These are phyloP conservation scores for Byssochlamys sp. DNA, from an alignment of 2,329 filamentous ascomycete species.

Conservation along the genomic window DNA sequence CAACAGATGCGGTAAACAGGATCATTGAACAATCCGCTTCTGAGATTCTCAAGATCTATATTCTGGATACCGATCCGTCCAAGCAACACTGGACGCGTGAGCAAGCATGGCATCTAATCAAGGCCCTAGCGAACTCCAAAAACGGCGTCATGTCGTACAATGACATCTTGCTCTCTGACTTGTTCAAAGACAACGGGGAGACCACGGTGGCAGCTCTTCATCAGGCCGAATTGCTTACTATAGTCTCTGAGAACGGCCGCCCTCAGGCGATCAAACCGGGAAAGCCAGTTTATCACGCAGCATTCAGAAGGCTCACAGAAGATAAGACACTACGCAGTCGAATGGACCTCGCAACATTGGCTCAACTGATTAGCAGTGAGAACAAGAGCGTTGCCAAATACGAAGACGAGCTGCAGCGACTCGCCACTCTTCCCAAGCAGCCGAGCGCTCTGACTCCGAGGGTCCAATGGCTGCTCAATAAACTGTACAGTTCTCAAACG, in stretches of 20 bases:
- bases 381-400: conserved; percentile 65
- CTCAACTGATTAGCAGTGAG: conserved; percentile 62
- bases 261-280: conserved; percentile 69
- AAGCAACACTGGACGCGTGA: conserved; percentile 64
- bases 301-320: conserved; percentile 61
- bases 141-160: conserved; percentile 62
- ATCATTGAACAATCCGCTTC: conserved; percentile 82
- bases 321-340: conserved; percentile 65
- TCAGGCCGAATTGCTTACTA: conserved; percentile 73
- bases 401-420: conserved; percentile 63
- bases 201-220: conserved; percentile 68
- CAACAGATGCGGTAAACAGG: conserved; percentile 62
- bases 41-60: conserved; percentile 87
- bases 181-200: conserved; percentile 66
- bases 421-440: conserved; percentile 62
- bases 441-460: conserved; percentile 58
- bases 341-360: conserved; percentile 62
- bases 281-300: conserved; percentile 75
- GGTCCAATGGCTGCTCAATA: conserved; percentile 62
- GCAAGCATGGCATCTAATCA: conserved; percentile 86
- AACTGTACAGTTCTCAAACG: conserved; percentile 62
- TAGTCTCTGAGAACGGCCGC: conserved; percentile 63
- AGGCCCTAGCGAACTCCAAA: conserved; percentile 59
- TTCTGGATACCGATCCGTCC: conserved; percentile 52
- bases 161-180: conserved; percentile 66